phyloP scores from a whole-genome alignment of 306 rosid species.

The Prunus armeniaca region DNA sequence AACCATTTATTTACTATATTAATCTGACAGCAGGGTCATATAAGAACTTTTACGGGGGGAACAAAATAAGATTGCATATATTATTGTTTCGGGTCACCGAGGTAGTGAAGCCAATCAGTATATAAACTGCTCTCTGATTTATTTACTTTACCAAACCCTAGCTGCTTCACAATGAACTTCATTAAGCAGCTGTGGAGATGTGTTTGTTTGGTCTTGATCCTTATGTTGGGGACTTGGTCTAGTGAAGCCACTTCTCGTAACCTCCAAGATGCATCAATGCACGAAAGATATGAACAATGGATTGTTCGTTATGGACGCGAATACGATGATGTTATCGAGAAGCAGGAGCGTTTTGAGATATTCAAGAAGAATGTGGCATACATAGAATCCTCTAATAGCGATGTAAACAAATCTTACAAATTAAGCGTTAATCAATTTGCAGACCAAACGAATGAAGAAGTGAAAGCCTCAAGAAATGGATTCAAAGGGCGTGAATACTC shows the following conservation, averaged over 20 bases:
- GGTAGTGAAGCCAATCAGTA: not conserved
- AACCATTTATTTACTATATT: no score
- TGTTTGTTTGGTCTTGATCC: not conserved
- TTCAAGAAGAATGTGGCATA: slow-evolving; percentile 36
- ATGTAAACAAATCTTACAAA: slow-evolving; percentile 33
- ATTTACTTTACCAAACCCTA: not conserved
- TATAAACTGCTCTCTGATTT: not conserved
- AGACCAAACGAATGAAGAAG: slow-evolving; percentile 47
- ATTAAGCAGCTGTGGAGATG: not conserved
- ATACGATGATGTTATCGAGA: slow-evolving; percentile 19
- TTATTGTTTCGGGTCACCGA: no score
- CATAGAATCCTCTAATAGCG: slow-evolving; percentile 33
- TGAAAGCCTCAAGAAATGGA: slow-evolving; percentile 29
- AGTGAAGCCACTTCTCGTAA: slow-evolving; percentile 32
- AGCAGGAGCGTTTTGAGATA: slow-evolving; percentile 28
- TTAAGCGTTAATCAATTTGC: slow-evolving; percentile 30
- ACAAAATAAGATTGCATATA: no score
- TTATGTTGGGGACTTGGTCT: slow-evolving; percentile 21
- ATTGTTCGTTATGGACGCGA: slow-evolving; percentile 23
- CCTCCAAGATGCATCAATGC: slow-evolving; percentile 32
- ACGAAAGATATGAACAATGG: slow-evolving; percentile 40
- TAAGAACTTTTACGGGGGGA: no score
- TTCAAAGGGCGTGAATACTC: slow-evolving; percentile 45
- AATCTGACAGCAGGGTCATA: no score
- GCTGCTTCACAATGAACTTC: not conserved